Percentiles rank a stretch among this genome's conserved stretches.
Evolutionary conservation across 768 basidiomycete species (phyloP).

Genomic region (Rhizopogon roseolus): DNA sequence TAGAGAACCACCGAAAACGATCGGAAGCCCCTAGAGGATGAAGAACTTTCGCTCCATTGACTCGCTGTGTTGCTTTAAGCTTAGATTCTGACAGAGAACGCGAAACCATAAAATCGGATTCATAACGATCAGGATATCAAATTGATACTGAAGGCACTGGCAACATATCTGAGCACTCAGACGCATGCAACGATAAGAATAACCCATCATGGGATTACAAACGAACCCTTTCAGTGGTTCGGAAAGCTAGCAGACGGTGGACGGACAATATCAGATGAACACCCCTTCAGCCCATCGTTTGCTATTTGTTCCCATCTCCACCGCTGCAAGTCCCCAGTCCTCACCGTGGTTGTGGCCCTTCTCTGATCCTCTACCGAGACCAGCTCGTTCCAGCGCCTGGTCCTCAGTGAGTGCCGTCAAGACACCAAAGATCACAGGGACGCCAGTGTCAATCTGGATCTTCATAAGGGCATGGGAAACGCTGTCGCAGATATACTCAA

Average conservation of each 20-base stretch:
- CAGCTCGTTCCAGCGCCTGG: conserved; percentile 93
- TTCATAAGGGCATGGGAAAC: conserved; percentile 94
- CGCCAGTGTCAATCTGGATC: conserved; percentile 88
- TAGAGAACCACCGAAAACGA: too few species aligned
- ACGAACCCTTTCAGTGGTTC: not conserved
- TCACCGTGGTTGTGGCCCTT: conserved; percentile 97
- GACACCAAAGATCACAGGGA: conserved; percentile 96
- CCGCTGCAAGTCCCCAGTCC: conserved; percentile 96
- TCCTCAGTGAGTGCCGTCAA: conserved; percentile 89
- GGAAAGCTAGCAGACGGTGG: not conserved
- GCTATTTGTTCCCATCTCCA: conserved; percentile 79
- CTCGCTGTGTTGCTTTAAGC: too few species aligned
- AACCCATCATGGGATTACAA: not conserved
- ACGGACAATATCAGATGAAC: conserved; percentile 30
- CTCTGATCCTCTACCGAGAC: conserved; percentile 61
- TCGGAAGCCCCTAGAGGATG: too few species aligned
- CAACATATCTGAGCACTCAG: not conserved
- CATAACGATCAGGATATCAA: too few species aligned
- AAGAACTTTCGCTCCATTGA: too few species aligned
- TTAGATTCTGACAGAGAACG: too few species aligned
- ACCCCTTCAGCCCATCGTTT: conserved; percentile 68
- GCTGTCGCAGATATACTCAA: conserved; percentile 96
- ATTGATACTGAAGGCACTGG: too few species aligned
- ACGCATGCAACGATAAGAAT: not conserved
- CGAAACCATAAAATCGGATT: too few species aligned